Evolutionary conservation across 495 filamentous ascomycete genomes (phyloP).

Genomic region (Daldinia loculata): DNA sequence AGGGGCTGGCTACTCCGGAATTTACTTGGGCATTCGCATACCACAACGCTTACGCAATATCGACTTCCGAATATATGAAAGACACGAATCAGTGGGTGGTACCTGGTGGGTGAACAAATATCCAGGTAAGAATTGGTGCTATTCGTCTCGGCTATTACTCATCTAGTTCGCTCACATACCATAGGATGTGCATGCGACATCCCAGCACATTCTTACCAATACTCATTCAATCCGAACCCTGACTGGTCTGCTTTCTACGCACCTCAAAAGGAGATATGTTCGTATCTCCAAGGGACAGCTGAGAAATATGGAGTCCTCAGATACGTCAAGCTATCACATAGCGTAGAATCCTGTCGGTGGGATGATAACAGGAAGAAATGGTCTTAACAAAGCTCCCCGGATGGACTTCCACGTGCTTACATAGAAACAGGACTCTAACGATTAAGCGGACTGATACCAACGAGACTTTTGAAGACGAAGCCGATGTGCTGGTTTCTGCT

Average conservation of each 20-base stretch:
- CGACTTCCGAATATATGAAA: slow-evolving; percentile 56
- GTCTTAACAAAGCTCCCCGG: slow-evolving; percentile 39
- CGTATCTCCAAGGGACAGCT: slow-evolving; percentile 66
- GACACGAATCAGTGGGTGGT: slow-evolving; percentile 53
- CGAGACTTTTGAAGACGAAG: slow-evolving; percentile 48
- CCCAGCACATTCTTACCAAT: slow-evolving; percentile 67
- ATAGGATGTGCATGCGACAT: slow-evolving; percentile 56
- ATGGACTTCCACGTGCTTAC: background rate
- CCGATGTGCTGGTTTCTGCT: slow-evolving; percentile 70
- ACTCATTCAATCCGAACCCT: slow-evolving; percentile 71
- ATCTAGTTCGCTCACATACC: slow-evolving; percentile 8
- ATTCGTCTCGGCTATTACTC: background rate
- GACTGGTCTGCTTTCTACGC: slow-evolving; percentile 72
- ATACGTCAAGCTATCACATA: slow-evolving; percentile 54
- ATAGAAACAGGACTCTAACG: slow-evolving; percentile 24
- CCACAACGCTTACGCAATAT: slow-evolving; percentile 54
- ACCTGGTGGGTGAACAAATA: slow-evolving; percentile 59
- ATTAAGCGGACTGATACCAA: slow-evolving; percentile 42
- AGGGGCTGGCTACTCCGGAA: slow-evolving; percentile 61
- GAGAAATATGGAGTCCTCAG: slow-evolving; percentile 65
- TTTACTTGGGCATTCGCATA: slow-evolving; percentile 51
- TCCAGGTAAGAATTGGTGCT: slow-evolving; percentile 44
- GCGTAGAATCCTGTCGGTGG: slow-evolving; percentile 59
- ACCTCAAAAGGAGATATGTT: slow-evolving; percentile 68
- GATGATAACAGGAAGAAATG: slow-evolving; percentile 64